Percentiles rank a stretch among this genome's conserved stretches.
Evolutionary conservation across 148 eudicot species (phyloP).

Genomic region (Nyssa sinensis): DNA sequence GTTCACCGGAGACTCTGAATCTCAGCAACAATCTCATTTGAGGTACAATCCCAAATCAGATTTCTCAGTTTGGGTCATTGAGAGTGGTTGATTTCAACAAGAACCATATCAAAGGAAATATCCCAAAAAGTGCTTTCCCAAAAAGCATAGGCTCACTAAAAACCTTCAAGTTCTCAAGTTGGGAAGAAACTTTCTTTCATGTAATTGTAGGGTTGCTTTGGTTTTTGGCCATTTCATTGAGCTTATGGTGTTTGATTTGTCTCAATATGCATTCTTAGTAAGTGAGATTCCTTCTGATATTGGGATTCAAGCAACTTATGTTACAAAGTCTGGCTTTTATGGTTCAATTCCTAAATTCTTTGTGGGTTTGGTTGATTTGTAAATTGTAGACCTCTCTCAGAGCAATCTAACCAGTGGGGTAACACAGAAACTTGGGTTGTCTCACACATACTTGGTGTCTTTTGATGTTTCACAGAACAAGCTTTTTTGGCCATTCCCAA

Average conservation of each 20-base stretch:
- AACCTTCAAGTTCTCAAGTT: conserved; percentile 61
- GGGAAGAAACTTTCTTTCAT: conserved; percentile 70
- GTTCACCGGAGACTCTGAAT: conserved; percentile 50
- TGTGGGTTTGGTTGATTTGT: conserved; percentile 43
- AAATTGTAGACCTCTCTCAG: conserved; percentile 68
- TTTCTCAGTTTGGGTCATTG: conserved; percentile 63
- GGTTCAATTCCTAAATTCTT: conserved; percentile 62
- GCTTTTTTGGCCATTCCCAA: conserved; percentile 67
- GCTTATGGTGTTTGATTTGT: conserved; percentile 71
- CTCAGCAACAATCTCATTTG: conserved; percentile 75
- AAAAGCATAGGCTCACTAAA: conserved; percentile 53
- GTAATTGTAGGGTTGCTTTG: conserved; percentile 51
- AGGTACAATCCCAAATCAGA: conserved; percentile 82
- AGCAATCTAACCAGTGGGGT: conserved; percentile 73
- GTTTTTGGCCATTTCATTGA: conserved; percentile 66
- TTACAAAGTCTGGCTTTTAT: conserved; percentile 72
- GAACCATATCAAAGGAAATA: conserved; percentile 65
- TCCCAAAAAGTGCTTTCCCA: too few species aligned
- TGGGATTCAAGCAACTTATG: conserved; percentile 68
- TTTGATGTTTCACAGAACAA: conserved; percentile 84
- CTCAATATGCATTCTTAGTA: conserved; percentile 58
- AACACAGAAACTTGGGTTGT: conserved; percentile 45
- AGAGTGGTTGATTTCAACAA: conserved; percentile 68
- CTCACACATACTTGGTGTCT: conserved; percentile 53
- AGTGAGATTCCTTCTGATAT: conserved; percentile 67